A percentile compares a stretch with the other conserved stretches of the same genome.
phyloP scores from a whole-genome alignment of 768 basidiomycete species.

The Fibroporia radiculosa region DNA sequence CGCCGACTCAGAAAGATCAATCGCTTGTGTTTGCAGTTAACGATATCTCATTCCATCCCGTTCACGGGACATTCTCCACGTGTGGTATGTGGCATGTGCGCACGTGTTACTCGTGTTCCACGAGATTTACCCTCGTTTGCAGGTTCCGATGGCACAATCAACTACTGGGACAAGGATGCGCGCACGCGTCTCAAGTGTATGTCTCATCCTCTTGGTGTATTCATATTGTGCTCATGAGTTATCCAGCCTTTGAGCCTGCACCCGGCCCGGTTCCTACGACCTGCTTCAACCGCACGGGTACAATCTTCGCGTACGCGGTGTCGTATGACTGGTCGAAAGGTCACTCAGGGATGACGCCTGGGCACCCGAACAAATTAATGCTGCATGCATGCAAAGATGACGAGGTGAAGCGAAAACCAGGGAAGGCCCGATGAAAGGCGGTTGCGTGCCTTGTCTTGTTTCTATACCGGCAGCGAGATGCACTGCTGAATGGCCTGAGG shows the following conservation, averaged over 20 bases:
- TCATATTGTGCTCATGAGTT: neutral
- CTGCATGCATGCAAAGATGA: constrained; percentile 83
- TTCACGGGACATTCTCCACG: constrained; percentile 43
- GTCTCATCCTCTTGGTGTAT: constrained; percentile 10
- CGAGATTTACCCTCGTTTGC: neutral
- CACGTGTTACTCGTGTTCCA: too few species aligned
- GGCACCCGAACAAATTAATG: constrained; percentile 73
- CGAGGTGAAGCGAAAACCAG: constrained; percentile 62
- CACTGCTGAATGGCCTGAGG: too few species aligned
- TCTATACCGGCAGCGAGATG: too few species aligned
- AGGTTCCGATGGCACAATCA: constrained; percentile 82
- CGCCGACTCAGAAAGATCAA: constrained; percentile 27
- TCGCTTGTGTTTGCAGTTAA: constrained; percentile 51
- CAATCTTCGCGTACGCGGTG: constrained; percentile 85
- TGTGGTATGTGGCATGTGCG: constrained; percentile 21
- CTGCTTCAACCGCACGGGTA: constrained; percentile 81
- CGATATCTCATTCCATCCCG: constrained; percentile 47
- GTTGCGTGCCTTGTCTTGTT: too few species aligned
- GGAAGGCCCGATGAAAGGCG: constrained; percentile 18
- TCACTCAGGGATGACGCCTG: constrained; percentile 73
- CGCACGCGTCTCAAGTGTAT: constrained; percentile 86
- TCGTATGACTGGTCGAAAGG: constrained; percentile 96
- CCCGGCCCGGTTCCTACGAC: constrained; percentile 75
- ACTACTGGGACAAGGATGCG: constrained; percentile 94
- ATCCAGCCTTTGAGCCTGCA: constrained; percentile 60